Conservation (phyloP, 2,329 filamentous ascomycete genomes). For the Talaromyces sp. region DNA sequence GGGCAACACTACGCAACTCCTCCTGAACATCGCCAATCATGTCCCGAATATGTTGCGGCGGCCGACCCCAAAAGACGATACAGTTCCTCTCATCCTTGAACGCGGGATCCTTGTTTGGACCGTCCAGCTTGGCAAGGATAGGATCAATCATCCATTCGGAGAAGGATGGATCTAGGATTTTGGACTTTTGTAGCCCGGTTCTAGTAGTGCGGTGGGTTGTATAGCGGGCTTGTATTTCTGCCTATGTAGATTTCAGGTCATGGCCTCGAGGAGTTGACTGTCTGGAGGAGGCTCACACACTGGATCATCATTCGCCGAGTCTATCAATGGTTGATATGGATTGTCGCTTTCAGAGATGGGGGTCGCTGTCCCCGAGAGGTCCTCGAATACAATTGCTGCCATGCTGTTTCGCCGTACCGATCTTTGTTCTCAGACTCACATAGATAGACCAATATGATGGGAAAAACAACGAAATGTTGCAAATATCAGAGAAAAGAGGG, state of each 20-base stretch:
- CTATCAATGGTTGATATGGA: slow-evolving; percentile 71
- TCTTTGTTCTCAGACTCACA: background rate
- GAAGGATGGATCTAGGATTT: slow-evolving; percentile 67
- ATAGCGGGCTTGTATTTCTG: slow-evolving; percentile 68
- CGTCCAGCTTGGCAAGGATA: slow-evolving; percentile 66
- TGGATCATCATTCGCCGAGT: slow-evolving; percentile 61
- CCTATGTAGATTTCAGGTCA: slow-evolving; percentile 17
- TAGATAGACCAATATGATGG: background rate
- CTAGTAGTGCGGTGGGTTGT: slow-evolving; percentile 68
- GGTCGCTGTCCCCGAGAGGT: slow-evolving; percentile 38
- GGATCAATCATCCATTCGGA: slow-evolving; percentile 70
- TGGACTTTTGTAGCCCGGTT: slow-evolving; percentile 70
- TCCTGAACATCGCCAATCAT: slow-evolving; percentile 68
- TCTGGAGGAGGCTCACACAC: slow-evolving; percentile 46
- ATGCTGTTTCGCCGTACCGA: slow-evolving; percentile 16
- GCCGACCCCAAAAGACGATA: slow-evolving; percentile 83
- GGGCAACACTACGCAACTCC: slow-evolving; percentile 60
- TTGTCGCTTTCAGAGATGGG: slow-evolving; percentile 49
- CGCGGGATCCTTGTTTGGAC: slow-evolving; percentile 60
- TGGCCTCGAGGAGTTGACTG: background rate
- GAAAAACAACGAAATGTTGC: background rate
- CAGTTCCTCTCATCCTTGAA: slow-evolving; percentile 76
- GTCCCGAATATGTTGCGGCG: slow-evolving; percentile 65
- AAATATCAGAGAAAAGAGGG: background rate
- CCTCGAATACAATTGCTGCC: slow-evolving; percentile 31